Evolutionary conservation across 2,329 filamentous ascomycete genomes (phyloP), one percentile per base, ranked within the genome.

Genomic region (Cladophialophora chaetospira): DNA sequence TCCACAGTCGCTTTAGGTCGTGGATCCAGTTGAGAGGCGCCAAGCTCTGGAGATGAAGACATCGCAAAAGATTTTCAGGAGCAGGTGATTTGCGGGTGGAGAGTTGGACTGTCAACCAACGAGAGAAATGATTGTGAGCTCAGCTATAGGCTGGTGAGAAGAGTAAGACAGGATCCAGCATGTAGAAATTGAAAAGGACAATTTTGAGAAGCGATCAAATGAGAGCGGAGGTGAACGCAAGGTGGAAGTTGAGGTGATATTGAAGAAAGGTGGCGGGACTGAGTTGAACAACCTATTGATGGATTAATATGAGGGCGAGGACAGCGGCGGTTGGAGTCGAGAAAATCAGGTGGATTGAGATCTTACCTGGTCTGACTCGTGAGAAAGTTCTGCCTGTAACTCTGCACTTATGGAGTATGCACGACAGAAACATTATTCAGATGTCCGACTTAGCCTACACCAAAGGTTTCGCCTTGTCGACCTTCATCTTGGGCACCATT

Each of bases 401-500:
- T n/a, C n/a, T n/a, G n/a, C n/a, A n/a, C n/a, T n/a, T n/a, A n/a
- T n/a, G n/a, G n/a, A n/a, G n/a, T n/a, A n/a, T n/a, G n/a, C n/a
- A n/a, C n/a, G 29, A 33, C 6, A 13, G 8, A 33, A 33, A 33
- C 29, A 13, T 33, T 6, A 33, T 8, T 33, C 13, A 33, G 42
- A 25, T 13, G 2, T 3, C 15, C 8, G 23, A 15, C 42, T 44
- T 17, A 29, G 29, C 26, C 31, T 53, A 67, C n/a, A 65, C 47
- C 43, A 66, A 49, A 9, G 65, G 55, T 17, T 59, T 63, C 2
- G 64, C n/a, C 17, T 58, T 49, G 31, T 65, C 52, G 5, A 65
- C 64, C 35, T 66, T 66, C 63, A 67, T 62, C 21, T 40, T 43
- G 10, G 65, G 65, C 15, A 67, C 49, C 65, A 67, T 67, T 4